Base-by-base conservation (phyloP, 2,329 filamentous ascomycete genomes). In the Botryotinia narcissicola region DNA sequence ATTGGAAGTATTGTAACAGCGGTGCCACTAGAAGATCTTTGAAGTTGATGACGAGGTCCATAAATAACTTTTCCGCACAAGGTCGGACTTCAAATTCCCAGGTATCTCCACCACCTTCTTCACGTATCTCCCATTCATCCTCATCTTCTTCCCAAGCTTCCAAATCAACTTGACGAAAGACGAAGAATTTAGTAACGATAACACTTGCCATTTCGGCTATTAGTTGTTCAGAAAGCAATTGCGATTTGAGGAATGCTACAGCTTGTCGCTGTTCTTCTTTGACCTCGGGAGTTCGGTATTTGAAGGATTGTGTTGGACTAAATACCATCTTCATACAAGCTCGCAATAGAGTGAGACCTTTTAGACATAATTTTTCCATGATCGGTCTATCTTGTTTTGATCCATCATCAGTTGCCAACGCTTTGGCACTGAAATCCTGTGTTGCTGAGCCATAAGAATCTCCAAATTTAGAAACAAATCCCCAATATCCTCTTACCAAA, bases 21-120 rank as follows among this genome's bases (percentile, higher is more conserved):
- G 94, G 94, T 63, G 92, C 88, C 16, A 93, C 88, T 57, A 98
- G 87, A 42, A 97, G 86, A 64, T 91, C 86, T 83, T 96, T 97
- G 86, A 93, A 97, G 83, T 97, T 91, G 75, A 93, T 93, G 74
- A 97, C 89, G 29, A 99, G 88, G 79, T 98, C 95, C 77, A 98
- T 87, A 82, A 98, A 97, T 22, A 99, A 86, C 82, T 95, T 97
- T 82, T 99, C 96, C 0, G 96, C 92, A 80, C 95, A 98, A 3
- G 95, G 93, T 46, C 95, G 90, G 71, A 98, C 91, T 74, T 95
- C 93, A 84, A 95, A 98, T 79, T 98, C 94, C 87, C 93, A 98
- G 1, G 92, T 93, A 77, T 94, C 93, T 51, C 92, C 91, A 74
- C 93, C 89, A 74, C 91, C 92, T 79, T 97, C 94, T 84, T 98